Evolutionary conservation across 106 monocot genomes (phyloP), one percentile per base, ranked within the genome.

Genomic region (Narthecium ossifragum): DNA sequence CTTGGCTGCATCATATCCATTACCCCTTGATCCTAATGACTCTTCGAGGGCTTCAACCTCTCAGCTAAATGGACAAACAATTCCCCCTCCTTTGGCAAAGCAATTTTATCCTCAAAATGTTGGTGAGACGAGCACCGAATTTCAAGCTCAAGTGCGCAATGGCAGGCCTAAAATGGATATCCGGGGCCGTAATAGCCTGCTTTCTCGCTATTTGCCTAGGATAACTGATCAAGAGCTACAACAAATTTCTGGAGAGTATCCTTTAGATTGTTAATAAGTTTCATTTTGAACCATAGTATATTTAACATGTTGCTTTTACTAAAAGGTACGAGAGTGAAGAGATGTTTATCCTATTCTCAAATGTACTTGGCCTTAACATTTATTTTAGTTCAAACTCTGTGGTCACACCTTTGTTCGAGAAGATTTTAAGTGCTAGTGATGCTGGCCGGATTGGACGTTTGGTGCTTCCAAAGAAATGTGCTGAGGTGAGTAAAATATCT

Each of bases 341-440:
- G 8, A 49, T 49, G 23, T 20, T 23, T 49, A 6, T 22, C 21
- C 8, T 8, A 20, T 49, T 49, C 49, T 49, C 23, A 22, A 36
- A 22, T 49, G 9, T 20, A 17, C 5, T 36, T 38, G 31, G 22
- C 81, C 86, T 81, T 90, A 72, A 90, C 70, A 12, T 45, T 38
- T 34, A 17, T 49, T 38, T 36, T 63, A 85, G 96, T 67, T 81
- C 96, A 53, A 87, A 90, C 58, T 81, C 90, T 55, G 79, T 87
- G 34, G 78, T 96, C 34, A 98, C 84, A 26, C 96, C 96, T 28
- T 75, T 98, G 65, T 98, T 98, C 72, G 96, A 98, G 60, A 98
- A 98, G 65, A 84, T 90, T 70, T 75, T 98, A 48, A 98, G 96
- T 67, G 96, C 90, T 51, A 98, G 96, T 74, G 96, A 98, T 77